A percentile compares a stretch with the other conserved stretches of the same genome.
Evolutionary conservation across 148 eudicot genomes (phyloP).

Genomic region (Limonium bicolor): DNA sequence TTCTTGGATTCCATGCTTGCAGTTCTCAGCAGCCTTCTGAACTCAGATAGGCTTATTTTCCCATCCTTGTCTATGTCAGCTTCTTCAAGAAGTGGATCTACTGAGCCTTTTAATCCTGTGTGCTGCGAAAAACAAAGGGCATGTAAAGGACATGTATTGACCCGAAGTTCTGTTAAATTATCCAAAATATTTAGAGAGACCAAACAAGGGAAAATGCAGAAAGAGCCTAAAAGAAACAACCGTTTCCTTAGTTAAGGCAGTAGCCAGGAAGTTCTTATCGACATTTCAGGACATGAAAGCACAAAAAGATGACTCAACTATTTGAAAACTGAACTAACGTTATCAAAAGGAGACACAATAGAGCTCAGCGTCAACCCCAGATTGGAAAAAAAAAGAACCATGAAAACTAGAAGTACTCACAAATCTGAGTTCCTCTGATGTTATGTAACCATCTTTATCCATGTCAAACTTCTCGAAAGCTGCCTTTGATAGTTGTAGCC

Average conservation of each 20-base stretch:
- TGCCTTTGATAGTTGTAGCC: conserved; percentile 71
- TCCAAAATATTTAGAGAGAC: background rate
- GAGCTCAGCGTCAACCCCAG: background rate
- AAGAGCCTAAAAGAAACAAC: too few species aligned
- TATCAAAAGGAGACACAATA: background rate
- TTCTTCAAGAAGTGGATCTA: conserved; percentile 83
- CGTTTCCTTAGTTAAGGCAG: too few species aligned
- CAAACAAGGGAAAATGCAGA: too few species aligned
- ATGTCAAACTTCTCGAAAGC: conserved; percentile 94
- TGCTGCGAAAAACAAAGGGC: conserved; percentile 40
- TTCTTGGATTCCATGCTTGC: conserved; percentile 63
- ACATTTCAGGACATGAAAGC: too few species aligned
- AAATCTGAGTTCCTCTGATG: conserved; percentile 79
- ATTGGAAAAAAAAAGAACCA: background rate
- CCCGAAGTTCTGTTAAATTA: background rate
- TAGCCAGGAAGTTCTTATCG: too few species aligned
- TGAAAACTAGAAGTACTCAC: conserved; percentile 26
- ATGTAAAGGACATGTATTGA: background rate
- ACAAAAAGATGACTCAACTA: too few species aligned
- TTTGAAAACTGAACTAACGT: background rate
- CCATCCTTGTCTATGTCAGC: conserved; percentile 94
- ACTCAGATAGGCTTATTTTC: conserved; percentile 76
- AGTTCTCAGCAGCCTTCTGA: conserved; percentile 78
- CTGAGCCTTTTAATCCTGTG: conserved; percentile 77
- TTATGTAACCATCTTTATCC: conserved; percentile 82